phyloP scores from a whole-genome alignment of 805 yeast genomes.

The Debaryomyces maramus region DNA sequence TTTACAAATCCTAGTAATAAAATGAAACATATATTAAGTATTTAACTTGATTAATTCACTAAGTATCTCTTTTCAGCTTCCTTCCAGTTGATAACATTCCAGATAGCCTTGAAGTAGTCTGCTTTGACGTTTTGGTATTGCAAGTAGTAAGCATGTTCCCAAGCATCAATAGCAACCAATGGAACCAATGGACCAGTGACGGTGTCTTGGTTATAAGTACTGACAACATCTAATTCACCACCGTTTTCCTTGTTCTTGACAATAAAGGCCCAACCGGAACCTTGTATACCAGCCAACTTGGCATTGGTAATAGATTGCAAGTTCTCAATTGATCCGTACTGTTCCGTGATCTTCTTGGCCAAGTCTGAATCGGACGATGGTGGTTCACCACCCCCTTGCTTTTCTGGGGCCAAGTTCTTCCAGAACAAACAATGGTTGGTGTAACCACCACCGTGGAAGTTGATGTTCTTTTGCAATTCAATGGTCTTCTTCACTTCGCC shows the following conservation, averaged over 20 bases:
- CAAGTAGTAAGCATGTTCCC: constrained; percentile 57
- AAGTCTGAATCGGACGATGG: constrained; percentile 46
- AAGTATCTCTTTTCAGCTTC: constrained; percentile 48
- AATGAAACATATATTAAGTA: constrained; percentile 1
- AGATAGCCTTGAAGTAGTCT: constrained; percentile 50
- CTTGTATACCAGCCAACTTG: constrained; percentile 50
- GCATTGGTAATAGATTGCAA: constrained; percentile 42
- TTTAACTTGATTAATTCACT: constrained; percentile 17
- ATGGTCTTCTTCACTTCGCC: constrained; percentile 43
- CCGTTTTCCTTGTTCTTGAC: constrained; percentile 48
- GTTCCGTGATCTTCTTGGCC: constrained; percentile 37
- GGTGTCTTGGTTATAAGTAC: constrained; percentile 51
- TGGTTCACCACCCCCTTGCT: constrained; percentile 57
- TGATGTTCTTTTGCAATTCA: constrained; percentile 45
- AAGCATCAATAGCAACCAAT: constrained; percentile 52
- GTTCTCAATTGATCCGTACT: constrained; percentile 46
- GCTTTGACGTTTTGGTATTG: constrained; percentile 53
- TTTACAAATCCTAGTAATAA: neutral
- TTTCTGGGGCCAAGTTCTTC: constrained; percentile 48
- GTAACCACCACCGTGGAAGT: constrained; percentile 54
- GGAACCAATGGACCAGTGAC: constrained; percentile 44
- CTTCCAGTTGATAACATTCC: constrained; percentile 53
- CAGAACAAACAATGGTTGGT: constrained; percentile 51
- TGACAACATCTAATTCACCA: constrained; percentile 42
- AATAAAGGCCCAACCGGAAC: constrained; percentile 55